phyloP scores from a whole-genome alignment of 805 yeast species.

The Ogataea dorogensis region DNA sequence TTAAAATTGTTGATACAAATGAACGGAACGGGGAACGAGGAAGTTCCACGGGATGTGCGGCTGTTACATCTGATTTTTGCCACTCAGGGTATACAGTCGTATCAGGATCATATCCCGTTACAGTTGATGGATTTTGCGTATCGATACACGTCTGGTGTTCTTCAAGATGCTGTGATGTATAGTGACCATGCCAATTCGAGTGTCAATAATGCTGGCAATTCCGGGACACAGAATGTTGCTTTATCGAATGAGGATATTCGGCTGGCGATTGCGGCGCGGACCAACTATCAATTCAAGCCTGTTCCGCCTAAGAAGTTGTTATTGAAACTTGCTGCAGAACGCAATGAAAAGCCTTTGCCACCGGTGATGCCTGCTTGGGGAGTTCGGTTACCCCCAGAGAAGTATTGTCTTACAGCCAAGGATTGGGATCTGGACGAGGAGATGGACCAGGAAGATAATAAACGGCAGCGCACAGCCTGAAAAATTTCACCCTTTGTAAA shows the following conservation, averaged over 20 bases:
- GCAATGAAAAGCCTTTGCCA: constrained; percentile 87
- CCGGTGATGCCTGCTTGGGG: constrained; percentile 92
- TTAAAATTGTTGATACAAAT: too few relatives aligned
- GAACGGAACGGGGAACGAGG: constrained; percentile 16
- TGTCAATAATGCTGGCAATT: constrained; percentile 38
- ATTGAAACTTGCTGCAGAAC: constrained; percentile 86
- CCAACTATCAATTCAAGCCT: constrained; percentile 95
- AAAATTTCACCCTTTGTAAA: constrained; percentile 4
- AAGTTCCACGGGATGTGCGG: constrained; percentile 86
- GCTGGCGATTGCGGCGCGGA: constrained; percentile 88
- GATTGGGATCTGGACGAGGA: constrained; percentile 66
- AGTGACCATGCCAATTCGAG: constrained; percentile 70
- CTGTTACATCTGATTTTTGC: constrained; percentile 87
- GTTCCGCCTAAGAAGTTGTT: constrained; percentile 91
- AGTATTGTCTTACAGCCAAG: constrained; percentile 84
- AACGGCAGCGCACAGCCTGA: constrained; percentile 3
- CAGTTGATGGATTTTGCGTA: constrained; percentile 97
- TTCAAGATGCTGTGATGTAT: constrained; percentile 87
- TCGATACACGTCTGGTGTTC: constrained; percentile 77
- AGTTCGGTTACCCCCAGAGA: constrained; percentile 93
- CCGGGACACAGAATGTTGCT: constrained; percentile 39
- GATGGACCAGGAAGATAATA: constrained; percentile 29
- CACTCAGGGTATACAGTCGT: constrained; percentile 85
- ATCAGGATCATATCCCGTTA: constrained; percentile 93
- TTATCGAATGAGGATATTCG: constrained; percentile 88